These are phyloP conservation scores for Pythium myriotylum DNA, from an alignment of 352 stramenopile genomes.

Conservation along the genomic window DNA sequence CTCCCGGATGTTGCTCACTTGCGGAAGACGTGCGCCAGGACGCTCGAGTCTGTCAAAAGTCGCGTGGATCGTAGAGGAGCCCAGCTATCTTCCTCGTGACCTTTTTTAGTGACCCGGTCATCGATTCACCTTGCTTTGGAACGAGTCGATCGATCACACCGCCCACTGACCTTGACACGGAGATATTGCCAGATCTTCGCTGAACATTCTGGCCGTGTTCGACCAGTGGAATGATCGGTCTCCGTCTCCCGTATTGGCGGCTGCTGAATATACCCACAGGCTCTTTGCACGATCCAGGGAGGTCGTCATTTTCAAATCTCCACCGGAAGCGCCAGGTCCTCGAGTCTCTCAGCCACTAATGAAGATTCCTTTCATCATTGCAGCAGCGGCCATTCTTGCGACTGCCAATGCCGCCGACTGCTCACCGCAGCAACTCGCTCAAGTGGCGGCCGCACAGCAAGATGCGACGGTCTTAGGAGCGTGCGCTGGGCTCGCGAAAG, in stretches of 20 bases:
- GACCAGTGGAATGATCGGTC: neutral
- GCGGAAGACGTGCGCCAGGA: too few species aligned
- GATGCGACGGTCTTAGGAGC: neutral
- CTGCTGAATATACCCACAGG: too few species aligned
- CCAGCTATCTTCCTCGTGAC: too few species aligned
- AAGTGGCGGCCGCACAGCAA: conserved; percentile 7
- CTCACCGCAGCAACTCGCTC: neutral
- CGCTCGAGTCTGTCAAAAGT: too few species aligned
- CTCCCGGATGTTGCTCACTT: neutral
- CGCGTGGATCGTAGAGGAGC: neutral
- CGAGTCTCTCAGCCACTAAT: neutral
- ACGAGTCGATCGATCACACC: neutral
- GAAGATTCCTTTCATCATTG: conserved; percentile 1
- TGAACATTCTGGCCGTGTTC: conserved; percentile 19
- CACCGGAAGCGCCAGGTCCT: neutral
- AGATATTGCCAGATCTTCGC: conserved; percentile 5
- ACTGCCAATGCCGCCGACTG: conserved; percentile 2
- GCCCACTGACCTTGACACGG: neutral
- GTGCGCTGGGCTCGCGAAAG: conserved; percentile 4
- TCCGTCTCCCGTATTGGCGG: too few species aligned
- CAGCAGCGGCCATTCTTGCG: neutral
- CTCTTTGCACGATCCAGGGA: too few species aligned
- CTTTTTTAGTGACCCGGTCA: neutral
- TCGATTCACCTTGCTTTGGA: neutral
- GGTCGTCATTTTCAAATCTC: neutral